phyloP scores from a whole-genome alignment of 768 basidiomycete genomes.

The Amanita muscaria region DNA sequence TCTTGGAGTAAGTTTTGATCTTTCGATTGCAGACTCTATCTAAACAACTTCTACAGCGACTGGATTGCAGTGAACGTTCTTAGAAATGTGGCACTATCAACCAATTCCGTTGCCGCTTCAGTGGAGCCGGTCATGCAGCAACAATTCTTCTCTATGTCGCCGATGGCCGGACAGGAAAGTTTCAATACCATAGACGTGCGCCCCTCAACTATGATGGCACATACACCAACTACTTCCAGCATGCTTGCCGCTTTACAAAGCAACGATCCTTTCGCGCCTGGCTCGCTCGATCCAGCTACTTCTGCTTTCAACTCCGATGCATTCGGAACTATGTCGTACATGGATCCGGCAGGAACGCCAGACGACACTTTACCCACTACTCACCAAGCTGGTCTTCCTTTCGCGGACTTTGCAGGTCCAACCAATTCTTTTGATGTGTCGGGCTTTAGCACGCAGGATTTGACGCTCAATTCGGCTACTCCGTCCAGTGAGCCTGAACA shows the following conservation, averaged over 20 bases:
- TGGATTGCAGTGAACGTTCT: slow-evolving; percentile 90
- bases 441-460: slow-evolving; percentile 57
- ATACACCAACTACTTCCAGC: slow-evolving; percentile 82
- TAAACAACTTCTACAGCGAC: slow-evolving; percentile 43
- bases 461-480: slow-evolving; percentile 48
- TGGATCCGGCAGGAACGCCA: slow-evolving; percentile 59
- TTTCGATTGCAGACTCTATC: slow-evolving; percentile 11
- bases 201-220: slow-evolving; percentile 55
- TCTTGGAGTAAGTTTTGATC: slow-evolving; percentile 63
- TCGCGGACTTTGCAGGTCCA: slow-evolving; percentile 58
- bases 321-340: slow-evolving; percentile 65
- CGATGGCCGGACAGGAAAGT: slow-evolving; percentile 83
- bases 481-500: slow-evolving; percentile 52
- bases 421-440: slow-evolving; percentile 63
- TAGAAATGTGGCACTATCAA: slow-evolving; percentile 78
- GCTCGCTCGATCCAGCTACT: slow-evolving; percentile 56
- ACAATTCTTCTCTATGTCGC: slow-evolving; percentile 77
- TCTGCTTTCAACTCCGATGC: slow-evolving; percentile 59
- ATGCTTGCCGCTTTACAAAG: slow-evolving; percentile 85
- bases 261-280: slow-evolving; percentile 51
- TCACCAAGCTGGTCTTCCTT: slow-evolving; percentile 58
- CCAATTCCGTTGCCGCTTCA: slow-evolving; percentile 85
- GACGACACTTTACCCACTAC: slow-evolving; percentile 54
- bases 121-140: slow-evolving; percentile 91
- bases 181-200: slow-evolving; percentile 61